These are phyloP conservation scores for Mitragyna speciosa DNA, from an alignment of 257 asterid species.

Conservation along the genomic window DNA sequence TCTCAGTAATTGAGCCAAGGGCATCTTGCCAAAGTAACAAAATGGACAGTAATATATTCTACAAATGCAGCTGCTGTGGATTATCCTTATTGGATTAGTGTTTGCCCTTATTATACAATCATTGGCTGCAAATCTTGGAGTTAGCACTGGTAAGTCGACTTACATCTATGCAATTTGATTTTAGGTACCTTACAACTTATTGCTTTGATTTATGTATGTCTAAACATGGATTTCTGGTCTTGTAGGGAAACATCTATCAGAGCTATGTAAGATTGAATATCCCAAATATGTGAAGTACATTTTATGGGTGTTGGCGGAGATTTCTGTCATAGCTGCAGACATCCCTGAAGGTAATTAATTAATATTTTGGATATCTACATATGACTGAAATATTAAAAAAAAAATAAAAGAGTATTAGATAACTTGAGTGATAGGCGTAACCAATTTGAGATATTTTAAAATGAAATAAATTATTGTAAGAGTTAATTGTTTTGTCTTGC, in stretches of 20 bases:
- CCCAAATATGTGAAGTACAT: constrained; percentile 59
- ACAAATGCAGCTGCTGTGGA: constrained; percentile 70
- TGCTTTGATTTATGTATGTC: too few species aligned
- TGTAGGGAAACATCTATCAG: constrained; percentile 79
- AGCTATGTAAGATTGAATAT: constrained; percentile 77
- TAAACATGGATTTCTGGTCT: too few species aligned
- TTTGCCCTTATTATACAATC: constrained; percentile 92
- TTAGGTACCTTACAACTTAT: too few species aligned
- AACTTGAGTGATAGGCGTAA: too few species aligned
- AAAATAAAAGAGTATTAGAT: too few species aligned
- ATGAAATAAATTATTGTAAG: too few species aligned
- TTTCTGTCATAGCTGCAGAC: constrained; percentile 92
- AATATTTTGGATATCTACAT: not conserved
- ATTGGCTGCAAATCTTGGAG: constrained; percentile 94
- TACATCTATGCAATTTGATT: not conserved
- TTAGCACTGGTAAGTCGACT: constrained; percentile 60
- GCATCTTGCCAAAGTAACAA: not conserved
- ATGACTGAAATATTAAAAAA: too few species aligned
- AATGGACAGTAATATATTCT: not conserved
- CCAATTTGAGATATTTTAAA: too few species aligned
- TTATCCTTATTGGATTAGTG: constrained; percentile 77
- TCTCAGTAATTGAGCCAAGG: too few species aligned
- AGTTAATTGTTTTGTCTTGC: not conserved
- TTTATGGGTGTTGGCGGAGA: constrained; percentile 79
- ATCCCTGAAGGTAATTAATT: constrained; percentile 94